Percentiles rank a stretch among this genome's conserved stretches.
These are phyloP conservation scores for Chlorencoelia australis DNA, from an alignment of 2,329 filamentous ascomycete genomes.

Conservation along the genomic window DNA sequence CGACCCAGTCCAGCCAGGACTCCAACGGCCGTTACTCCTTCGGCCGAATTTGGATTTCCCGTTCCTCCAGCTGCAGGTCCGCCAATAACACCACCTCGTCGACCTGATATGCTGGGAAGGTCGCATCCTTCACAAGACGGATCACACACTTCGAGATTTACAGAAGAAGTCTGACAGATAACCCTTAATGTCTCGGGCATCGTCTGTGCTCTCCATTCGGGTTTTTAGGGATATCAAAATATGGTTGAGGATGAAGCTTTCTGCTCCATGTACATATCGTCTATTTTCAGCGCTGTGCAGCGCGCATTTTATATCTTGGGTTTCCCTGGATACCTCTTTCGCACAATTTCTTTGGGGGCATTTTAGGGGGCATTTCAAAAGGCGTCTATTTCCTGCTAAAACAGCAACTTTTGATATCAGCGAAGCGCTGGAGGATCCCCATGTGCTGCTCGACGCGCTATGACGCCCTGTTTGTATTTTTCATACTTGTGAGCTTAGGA, in stretches of 20 bases:
- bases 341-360: constrained; percentile 9
- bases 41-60: too few species aligned
- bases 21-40: constrained; percentile 44
- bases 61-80: constrained; percentile 15
- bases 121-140: constrained; percentile 36
- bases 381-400: constrained; percentile 20
- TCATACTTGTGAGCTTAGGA: too few species aligned
- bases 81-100: constrained; percentile 13
- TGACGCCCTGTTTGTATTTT: too few species aligned
- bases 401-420: constrained; percentile 15
- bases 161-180: constrained; percentile 33
- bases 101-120: constrained; percentile 29
- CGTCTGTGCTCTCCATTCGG: constrained; percentile 10
- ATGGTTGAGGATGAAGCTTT: constrained; percentile 18
- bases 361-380: constrained; percentile 21
- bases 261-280: constrained; percentile 18
- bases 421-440: constrained; percentile 13
- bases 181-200: constrained; percentile 11
- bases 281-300: background rate
- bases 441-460: constrained; percentile 14
- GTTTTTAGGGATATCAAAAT: constrained; percentile 8
- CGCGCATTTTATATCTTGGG: background rate
- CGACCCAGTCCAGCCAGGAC: constrained; percentile 56
- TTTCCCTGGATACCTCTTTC: constrained; percentile 11
- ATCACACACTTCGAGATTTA: constrained; percentile 35